Conservation (phyloP, 257 asterid species). For the Capsicum pubescens region DNA sequence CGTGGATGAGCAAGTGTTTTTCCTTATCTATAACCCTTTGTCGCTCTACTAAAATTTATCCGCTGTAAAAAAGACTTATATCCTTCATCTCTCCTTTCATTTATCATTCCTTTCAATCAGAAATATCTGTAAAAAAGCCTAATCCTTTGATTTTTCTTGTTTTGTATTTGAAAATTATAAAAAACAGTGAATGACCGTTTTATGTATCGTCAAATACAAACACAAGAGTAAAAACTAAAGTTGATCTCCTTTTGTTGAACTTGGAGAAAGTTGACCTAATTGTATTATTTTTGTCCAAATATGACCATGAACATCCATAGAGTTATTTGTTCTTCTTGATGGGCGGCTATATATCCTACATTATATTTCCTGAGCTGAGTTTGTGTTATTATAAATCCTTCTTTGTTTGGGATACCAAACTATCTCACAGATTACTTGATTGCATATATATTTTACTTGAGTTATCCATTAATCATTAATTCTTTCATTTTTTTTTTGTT, state of each 20-base stretch:
- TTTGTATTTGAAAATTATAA: neutral
- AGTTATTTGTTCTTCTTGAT: neutral
- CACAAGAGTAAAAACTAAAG: neutral
- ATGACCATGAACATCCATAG: neutral
- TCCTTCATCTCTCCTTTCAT: neutral
- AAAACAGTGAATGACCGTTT: neutral
- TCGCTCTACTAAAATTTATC: neutral
- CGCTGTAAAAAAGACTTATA: neutral
- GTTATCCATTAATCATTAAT: neutral
- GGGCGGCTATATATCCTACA: neutral
- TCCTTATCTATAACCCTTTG: neutral
- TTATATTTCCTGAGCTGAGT: neutral
- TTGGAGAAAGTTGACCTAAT: neutral
- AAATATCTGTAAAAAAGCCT: neutral
- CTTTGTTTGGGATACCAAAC: slow-evolving; percentile 2
- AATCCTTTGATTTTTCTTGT: neutral
- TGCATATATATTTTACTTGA: neutral
- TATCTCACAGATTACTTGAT: neutral
- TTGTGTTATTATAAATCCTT: slow-evolving; percentile 4
- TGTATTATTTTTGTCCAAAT: too few relatives aligned
- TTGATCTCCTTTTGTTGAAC: neutral
- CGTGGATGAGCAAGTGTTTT: too few relatives aligned
- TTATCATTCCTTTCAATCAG: neutral
- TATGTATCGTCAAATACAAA: neutral
- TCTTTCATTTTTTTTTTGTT: neutral